phyloP scores from a whole-genome alignment of 2,329 filamentous ascomycete genomes.

The Byssochlamys sp. region DNA sequence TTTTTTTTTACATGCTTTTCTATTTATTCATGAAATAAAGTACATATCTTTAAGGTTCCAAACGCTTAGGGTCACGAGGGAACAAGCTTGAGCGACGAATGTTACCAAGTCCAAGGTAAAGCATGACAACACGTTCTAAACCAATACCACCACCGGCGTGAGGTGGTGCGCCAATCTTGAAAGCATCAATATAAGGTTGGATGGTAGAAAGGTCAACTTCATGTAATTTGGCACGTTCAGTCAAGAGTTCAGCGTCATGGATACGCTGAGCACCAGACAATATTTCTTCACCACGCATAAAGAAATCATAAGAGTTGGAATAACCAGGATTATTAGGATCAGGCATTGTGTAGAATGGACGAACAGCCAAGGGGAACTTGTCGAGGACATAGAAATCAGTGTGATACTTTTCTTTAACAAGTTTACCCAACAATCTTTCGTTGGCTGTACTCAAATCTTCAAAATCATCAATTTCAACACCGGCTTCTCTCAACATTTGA shows the following conservation, averaged over 20 bases:
- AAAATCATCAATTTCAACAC: conserved; percentile 41
- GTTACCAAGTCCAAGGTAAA: conserved; percentile 57
- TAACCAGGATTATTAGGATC: conserved; percentile 57
- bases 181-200: too few species aligned
- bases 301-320: conserved; percentile 61
- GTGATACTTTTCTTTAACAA: conserved; percentile 79
- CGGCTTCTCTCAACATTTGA: conserved; percentile 39
- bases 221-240: too few species aligned
- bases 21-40: too few species aligned
- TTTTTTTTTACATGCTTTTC: too few species aligned
- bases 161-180: conserved; percentile 54
- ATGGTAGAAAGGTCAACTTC: conserved; percentile 54
- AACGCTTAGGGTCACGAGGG: conserved; percentile 53
- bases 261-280: conserved; percentile 59
- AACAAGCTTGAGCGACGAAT: conserved; percentile 54
- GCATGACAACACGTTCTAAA: conserved; percentile 57
- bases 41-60: conserved; percentile 37
- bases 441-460: conserved; percentile 41
- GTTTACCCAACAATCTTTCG: conserved; percentile 64
- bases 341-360: conserved; percentile 87
- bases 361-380: conserved; percentile 81
- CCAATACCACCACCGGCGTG: conserved; percentile 58
- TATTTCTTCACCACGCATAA: conserved; percentile 62
- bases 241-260: conserved; percentile 51
- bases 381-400: conserved; percentile 96